Base-by-base conservation (phyloP, 129 eudicot genomes). In the Chrysanthemum lavandulifolium region DNA sequence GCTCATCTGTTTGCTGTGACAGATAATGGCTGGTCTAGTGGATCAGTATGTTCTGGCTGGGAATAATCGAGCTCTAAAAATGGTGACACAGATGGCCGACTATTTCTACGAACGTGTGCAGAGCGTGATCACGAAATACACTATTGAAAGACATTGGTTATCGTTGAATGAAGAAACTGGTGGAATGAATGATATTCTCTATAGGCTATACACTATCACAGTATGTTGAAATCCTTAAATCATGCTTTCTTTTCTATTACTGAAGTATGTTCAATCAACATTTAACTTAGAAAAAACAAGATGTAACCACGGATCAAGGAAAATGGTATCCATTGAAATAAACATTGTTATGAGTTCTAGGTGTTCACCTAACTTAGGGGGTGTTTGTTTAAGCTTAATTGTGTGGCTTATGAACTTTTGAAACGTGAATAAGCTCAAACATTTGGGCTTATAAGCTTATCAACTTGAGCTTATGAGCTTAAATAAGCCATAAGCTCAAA, bases 111-210 rank as follows among this genome's bases (percentile, higher is more conserved):
- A 69, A 16, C 89, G 97, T 61, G 98, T 93, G 71, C 88, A 87
- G 72, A 83, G 80, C 15, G 97, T 93, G 65, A 85, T 93, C 60
- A 12, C 70, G 49, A 72, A 53, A 65, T 71, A 89, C 70, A 87
- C 77, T 15, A 86, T 93, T 62, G 90, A 89, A 79, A 83, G 96
- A 63, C 98, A 93, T 65, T 93, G 91, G 90, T 54, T 57, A 15
- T 93, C 97, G 0, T 61, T 87, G 47, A 93, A 89, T 71, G 97
- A 93, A 79, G 97, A 93, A 80, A 82, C 88, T n/a, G 97, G 98
- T 21, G 98, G 98, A 84, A 93, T 89, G 98, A 89, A 93, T 84
- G 97, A 93, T 63, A 79, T 87, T 71, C 96, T 93, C 69, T 93
- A 90, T 55, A 83, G 61, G 86, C 65, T 93, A 71, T 82, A 78